These are phyloP conservation scores for Hebeloma cylindrosporum DNA, from an alignment of 768 basidiomycete genomes.

Conservation along the genomic window DNA sequence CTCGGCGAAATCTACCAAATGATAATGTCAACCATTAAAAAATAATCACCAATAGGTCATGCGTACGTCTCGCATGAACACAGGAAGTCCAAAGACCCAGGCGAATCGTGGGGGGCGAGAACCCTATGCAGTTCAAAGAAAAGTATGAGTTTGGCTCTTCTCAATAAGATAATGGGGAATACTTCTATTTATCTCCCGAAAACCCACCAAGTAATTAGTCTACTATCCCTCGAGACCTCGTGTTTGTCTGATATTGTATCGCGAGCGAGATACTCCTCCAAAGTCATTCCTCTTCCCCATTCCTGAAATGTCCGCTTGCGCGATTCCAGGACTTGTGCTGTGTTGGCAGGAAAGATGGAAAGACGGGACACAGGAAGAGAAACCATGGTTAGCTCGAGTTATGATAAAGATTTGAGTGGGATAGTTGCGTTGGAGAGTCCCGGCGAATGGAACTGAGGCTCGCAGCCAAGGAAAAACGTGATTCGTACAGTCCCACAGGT, in stretches of 20 bases:
- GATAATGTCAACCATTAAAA: not conserved
- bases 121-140: conserved; percentile 53
- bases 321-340: conserved; percentile 16
- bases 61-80: conserved; percentile 62
- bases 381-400: too few relatives aligned
- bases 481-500: too few relatives aligned
- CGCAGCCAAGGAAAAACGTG: too few relatives aligned
- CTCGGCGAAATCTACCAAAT: conserved; percentile 9
- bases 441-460: too few relatives aligned
- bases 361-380: conserved; percentile 24
- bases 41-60: not conserved
- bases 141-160: not conserved
- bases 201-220: conserved; percentile 50
- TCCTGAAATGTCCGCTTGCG: conserved; percentile 9
- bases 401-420: too few relatives aligned
- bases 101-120: conserved; percentile 50
- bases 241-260: conserved; percentile 12
- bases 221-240: conserved; percentile 46
- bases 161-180: too few relatives aligned
- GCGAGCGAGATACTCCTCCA: conserved; percentile 16
- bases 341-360: conserved; percentile 37
- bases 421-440: too few relatives aligned
- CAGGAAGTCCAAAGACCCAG: conserved; percentile 52
- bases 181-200: not conserved
- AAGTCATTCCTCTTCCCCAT: conserved; percentile 15